These are phyloP conservation scores for Zygosaccharomyces pseudobailii DNA, from an alignment of 1,139 yeast genomes.

Conservation along the genomic window DNA sequence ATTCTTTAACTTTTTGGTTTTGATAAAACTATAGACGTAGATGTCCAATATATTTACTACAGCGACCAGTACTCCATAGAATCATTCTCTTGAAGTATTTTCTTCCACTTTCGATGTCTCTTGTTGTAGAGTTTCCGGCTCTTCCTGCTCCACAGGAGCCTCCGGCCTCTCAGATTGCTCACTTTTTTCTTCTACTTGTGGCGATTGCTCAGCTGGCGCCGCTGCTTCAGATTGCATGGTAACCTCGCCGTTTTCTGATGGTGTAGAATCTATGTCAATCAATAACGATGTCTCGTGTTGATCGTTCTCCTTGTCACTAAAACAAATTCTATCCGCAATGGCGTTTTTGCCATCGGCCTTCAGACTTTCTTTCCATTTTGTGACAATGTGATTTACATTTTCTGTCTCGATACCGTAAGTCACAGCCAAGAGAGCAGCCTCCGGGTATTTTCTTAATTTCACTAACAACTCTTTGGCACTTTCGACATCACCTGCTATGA, in stretches of 20 bases:
- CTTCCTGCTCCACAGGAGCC: slow-evolving; percentile 7
- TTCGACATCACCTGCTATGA: slow-evolving; percentile 73
- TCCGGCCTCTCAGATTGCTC: not conserved
- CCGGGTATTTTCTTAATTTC: slow-evolving; percentile 68
- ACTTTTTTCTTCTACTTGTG: not conserved
- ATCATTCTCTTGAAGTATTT: not conserved
- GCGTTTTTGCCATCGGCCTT: slow-evolving; percentile 46
- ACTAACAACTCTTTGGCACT: slow-evolving; percentile 63
- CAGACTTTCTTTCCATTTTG: slow-evolving; percentile 64
- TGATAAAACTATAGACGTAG: slow-evolving; percentile 8
- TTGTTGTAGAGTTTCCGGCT: slow-evolving; percentile 16
- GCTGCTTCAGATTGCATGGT: not conserved
- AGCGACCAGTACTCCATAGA: not conserved
- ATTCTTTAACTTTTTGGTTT: not conserved
- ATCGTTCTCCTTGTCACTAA: slow-evolving; percentile 35
- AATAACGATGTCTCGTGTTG: slow-evolving; percentile 30
- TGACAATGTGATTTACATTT: slow-evolving; percentile 45
- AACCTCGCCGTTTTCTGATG: not conserved
- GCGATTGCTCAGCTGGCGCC: not conserved
- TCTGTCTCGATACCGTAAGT: slow-evolving; percentile 59
- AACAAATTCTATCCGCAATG: slow-evolving; percentile 56
- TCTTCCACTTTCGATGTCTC: slow-evolving; percentile 17
- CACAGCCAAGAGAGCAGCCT: slow-evolving; percentile 76
- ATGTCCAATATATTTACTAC: not conserved
- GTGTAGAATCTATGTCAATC: slow-evolving; percentile 33